Percentiles rank a stretch among this genome's conserved stretches.
phyloP scores from a whole-genome alignment of 148 eudicot species.

The Amaranthus cruentus region DNA sequence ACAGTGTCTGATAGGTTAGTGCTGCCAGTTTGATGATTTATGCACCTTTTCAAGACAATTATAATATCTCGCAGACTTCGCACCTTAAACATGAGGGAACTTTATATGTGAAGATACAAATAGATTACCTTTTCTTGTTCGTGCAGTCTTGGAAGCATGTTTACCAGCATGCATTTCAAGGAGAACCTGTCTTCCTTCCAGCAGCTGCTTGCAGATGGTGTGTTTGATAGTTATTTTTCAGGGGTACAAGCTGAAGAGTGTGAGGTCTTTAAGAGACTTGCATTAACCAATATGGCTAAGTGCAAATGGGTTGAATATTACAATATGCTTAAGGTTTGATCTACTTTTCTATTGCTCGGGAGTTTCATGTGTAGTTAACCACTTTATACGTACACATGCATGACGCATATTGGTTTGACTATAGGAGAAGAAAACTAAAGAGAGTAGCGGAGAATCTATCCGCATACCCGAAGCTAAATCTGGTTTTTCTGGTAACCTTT shows the following conservation, averaged over 20 bases:
- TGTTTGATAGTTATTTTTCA: conserved; percentile 53
- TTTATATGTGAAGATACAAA: not conserved
- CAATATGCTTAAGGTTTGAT: conserved; percentile 59
- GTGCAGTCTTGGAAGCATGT: conserved; percentile 65
- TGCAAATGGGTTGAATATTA: conserved; percentile 80
- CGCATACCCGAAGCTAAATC: conserved; percentile 39
- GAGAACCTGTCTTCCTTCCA: conserved; percentile 70
- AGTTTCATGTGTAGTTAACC: conserved; percentile 4
- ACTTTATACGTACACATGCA: not conserved
- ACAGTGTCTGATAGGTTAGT: conserved; percentile 58
- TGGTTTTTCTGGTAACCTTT: conserved; percentile 32
- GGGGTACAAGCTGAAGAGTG: conserved; percentile 53
- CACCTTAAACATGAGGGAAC: not conserved
- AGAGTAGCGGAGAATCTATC: conserved; percentile 26
- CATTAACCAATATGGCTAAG: conserved; percentile 49
- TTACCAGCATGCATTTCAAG: conserved; percentile 56
- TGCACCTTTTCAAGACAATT: not conserved
- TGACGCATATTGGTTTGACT: conserved; percentile 20
- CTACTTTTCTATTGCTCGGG: not conserved
- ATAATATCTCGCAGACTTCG: not conserved
- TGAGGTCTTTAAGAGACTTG: conserved; percentile 56
- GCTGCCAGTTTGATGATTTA: not conserved
- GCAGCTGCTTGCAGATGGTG: conserved; percentile 74
- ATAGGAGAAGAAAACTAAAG: conserved; percentile 45
- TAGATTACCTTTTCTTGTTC: conserved; percentile 9